A percentile compares a stretch with the other conserved stretches of the same genome.
phyloP scores from a whole-genome alignment of 352 stramenopile species.

The Phytophthora pisi region DNA sequence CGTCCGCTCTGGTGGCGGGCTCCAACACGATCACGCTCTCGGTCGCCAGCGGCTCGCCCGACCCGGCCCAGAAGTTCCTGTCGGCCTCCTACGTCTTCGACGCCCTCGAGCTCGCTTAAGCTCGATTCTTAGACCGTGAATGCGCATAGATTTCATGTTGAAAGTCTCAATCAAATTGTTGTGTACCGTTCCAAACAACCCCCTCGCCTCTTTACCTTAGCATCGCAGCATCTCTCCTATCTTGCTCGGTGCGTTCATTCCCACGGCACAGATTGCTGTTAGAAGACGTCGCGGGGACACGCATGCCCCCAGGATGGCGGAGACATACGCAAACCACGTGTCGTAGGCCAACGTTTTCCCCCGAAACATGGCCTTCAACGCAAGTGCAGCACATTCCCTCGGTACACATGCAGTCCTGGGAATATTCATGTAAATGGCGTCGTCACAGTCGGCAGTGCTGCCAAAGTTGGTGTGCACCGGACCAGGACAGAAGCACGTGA shows the following conservation, averaged over 20 bases:
- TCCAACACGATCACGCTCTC: slow-evolving; percentile 46
- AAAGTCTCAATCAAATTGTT: not conserved
- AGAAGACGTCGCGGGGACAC: slow-evolving; percentile 47
- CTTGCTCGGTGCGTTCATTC: slow-evolving; percentile 39
- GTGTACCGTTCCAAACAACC: not conserved
- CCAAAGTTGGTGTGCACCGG: slow-evolving; percentile 74
- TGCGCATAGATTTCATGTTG: slow-evolving; percentile 1
- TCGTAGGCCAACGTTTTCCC: slow-evolving; percentile 55
- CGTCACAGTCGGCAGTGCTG: slow-evolving; percentile 39
- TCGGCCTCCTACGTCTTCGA: slow-evolving; percentile 54
- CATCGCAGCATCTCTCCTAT: slow-evolving; percentile 31
- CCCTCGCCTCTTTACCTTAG: slow-evolving; percentile 2
- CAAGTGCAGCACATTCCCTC: slow-evolving; percentile 49
- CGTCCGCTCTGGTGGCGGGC: slow-evolving; percentile 39
- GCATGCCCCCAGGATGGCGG: slow-evolving; percentile 37
- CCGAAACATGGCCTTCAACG: slow-evolving; percentile 67
- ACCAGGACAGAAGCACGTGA: slow-evolving; percentile 72
- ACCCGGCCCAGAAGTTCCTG: slow-evolving; percentile 48
- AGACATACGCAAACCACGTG: slow-evolving; percentile 44
- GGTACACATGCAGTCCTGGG: slow-evolving; percentile 36
- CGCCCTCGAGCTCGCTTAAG: slow-evolving; percentile 49
- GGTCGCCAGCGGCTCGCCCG: slow-evolving; percentile 48
- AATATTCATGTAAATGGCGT: slow-evolving; percentile 56
- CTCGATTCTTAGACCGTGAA: not conserved
- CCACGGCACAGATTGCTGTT: slow-evolving; percentile 44